Base-by-base conservation (phyloP, 2,329 filamentous ascomycete species). In the Xylogone sp. region DNA sequence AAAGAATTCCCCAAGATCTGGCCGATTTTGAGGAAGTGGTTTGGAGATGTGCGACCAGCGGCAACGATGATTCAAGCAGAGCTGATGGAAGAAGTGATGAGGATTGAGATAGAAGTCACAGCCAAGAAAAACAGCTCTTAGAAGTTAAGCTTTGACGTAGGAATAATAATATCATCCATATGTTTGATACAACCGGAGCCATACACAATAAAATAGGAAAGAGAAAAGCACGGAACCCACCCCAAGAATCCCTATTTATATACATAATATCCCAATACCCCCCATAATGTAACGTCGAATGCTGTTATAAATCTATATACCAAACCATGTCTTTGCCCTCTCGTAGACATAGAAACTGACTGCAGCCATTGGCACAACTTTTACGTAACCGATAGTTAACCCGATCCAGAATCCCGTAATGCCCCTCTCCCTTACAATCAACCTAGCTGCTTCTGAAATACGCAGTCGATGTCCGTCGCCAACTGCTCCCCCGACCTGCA, bases 401-500 rank as follows among this genome's bases (percentile, higher is more conserved):
- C 94, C 94, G 10, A 97, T 86, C 69, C 90, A 99, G 73, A 96
- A 97, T 0, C 94, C 94, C 47, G 80, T 77, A 53, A 86, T 71
- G 0, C 94, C 94, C 51, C 78, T 79, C 71, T 97, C 90, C 44
- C 78, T 73, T 59, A 84, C 84, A 56, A 99, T 94, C 65, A 84
- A 79, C 57, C 71, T 73, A 2, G 85, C 85, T 1, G 93, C 96
- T 71, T 97, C 93, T 16, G 75, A 73, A 57, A 99, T 89, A 47
- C 84, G 77, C 44, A 96, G 71, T 44, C 88, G 76, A 61, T 83
- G 89, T 0, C 93, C 92, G 66, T 97, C 92, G 1, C 94, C 94
- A 1, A 97, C 90, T 0, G 93, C 92, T 10, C 93, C 94, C 45
- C 90, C 89, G 13, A 99, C 94, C 68, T 99, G 94, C 93, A 99